Evolutionary conservation across 495 filamentous ascomycete genomes (phyloP).

Genomic region (Tuber aestivum): DNA sequence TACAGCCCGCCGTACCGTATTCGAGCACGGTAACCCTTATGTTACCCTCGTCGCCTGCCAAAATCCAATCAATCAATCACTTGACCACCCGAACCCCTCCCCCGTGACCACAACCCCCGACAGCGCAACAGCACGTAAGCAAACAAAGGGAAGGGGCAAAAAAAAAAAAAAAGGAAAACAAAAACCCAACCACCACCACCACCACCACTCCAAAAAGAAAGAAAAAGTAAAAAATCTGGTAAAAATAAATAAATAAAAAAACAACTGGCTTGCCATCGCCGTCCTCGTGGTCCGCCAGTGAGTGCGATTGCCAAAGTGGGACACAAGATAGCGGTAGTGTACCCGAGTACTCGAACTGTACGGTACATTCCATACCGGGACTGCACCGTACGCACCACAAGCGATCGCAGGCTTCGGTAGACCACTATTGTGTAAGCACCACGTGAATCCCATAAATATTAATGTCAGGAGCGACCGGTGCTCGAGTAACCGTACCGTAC

Average conservation of each 20-base stretch:
- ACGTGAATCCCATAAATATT: background rate
- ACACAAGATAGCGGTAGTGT: too few species aligned
- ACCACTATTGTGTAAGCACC: too few species aligned
- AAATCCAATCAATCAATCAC: background rate
- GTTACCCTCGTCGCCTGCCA: background rate
- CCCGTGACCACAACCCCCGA: background rate
- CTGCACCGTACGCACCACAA: too few species aligned
- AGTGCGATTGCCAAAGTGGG: background rate
- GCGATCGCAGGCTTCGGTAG: too few species aligned
- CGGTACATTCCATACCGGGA: too few species aligned
- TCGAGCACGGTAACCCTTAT: too few species aligned
- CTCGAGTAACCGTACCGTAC: too few species aligned
- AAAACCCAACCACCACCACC: background rate
- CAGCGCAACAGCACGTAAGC: conserved; percentile 2
- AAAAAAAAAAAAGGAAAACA: background rate
- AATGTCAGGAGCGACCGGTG: too few species aligned
- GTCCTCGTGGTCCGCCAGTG: background rate
- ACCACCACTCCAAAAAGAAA: too few species aligned
- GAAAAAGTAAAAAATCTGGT: background rate
- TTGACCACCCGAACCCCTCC: background rate
- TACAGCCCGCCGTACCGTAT: too few species aligned
- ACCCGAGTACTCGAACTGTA: too few species aligned
- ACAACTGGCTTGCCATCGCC: background rate
- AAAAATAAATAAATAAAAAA: background rate
- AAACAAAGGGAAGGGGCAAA: too few species aligned